Evolutionary conservation across 164 flowering plant species (phyloP).

Genomic region (Magnolia sinica): DNA sequence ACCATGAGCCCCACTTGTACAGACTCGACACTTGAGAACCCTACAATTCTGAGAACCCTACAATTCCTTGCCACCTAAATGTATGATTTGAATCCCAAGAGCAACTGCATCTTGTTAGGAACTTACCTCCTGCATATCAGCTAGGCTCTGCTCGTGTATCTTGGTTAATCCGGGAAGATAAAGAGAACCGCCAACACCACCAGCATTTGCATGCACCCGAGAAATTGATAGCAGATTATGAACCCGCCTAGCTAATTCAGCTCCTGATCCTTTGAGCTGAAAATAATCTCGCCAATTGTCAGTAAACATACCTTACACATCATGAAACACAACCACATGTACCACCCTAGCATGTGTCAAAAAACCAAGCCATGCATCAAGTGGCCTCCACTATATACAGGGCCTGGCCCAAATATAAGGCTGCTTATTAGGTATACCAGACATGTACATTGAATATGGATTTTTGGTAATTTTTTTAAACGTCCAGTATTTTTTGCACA

Average conservation of each 20-base stretch:
- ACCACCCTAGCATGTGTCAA: neutral
- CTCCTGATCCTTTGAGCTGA: slow-evolving; percentile 94
- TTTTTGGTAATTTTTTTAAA: neutral
- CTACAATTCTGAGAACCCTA: neutral
- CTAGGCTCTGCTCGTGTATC: slow-evolving; percentile 84
- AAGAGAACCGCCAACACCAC: slow-evolving; percentile 53
- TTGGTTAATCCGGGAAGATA: slow-evolving; percentile 86
- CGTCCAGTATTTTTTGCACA: neutral
- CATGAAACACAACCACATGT: neutral
- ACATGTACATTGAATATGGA: neutral
- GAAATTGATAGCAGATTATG: slow-evolving; percentile 72
- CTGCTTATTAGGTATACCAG: neutral
- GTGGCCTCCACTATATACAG: neutral
- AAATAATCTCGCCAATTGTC: neutral
- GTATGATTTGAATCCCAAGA: neutral
- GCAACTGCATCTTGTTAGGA: neutral
- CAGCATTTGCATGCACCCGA: slow-evolving; percentile 71
- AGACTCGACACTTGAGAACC: no score
- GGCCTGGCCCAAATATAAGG: neutral
- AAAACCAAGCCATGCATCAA: neutral
- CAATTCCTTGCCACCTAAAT: neutral
- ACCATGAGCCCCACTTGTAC: no score
- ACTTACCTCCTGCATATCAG: slow-evolving; percentile 92
- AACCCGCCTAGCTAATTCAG: slow-evolving; percentile 88
- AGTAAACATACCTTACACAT: neutral